These are phyloP conservation scores for Garcia nutans DNA, from an alignment of 345 rosid genomes.

Conservation along the genomic window DNA sequence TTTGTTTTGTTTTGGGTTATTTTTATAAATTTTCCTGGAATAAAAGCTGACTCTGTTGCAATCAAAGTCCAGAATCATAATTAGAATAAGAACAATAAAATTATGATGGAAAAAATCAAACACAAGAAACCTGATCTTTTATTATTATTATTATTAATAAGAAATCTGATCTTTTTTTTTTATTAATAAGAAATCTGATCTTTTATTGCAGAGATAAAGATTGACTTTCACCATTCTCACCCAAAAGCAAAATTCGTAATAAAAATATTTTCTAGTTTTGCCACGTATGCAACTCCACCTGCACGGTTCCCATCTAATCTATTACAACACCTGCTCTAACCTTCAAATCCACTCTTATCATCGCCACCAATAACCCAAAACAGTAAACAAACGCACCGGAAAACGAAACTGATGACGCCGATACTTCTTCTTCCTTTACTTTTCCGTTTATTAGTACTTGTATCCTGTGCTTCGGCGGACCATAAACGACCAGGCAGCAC, in stretches of 20 bases:
- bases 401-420: not conserved
- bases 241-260: no score
- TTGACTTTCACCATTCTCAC: not conserved
- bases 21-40: no score
- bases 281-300: not conserved
- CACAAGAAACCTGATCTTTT: not conserved
- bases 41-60: not conserved
- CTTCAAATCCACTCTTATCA: not conserved
- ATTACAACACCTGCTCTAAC: constrained; percentile 5
- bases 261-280: no score
- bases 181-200: not conserved
- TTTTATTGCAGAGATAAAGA: not conserved
- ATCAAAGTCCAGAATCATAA: not conserved
- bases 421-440: not conserved
- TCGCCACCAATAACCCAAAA: not conserved
- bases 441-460: not conserved
- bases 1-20: no score
- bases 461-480: constrained; percentile 18
- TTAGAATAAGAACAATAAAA: not conserved
- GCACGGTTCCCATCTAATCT: not conserved
- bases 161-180: not conserved
- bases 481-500: constrained; percentile 19
- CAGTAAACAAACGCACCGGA: not conserved
- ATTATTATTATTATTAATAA: no score
- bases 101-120: not conserved